A percentile compares a stretch with the other conserved stretches of the same genome.
Evolutionary conservation across 2,329 filamentous ascomycete species (phyloP).

Genomic region (Basipetospora chlamydospora): DNA sequence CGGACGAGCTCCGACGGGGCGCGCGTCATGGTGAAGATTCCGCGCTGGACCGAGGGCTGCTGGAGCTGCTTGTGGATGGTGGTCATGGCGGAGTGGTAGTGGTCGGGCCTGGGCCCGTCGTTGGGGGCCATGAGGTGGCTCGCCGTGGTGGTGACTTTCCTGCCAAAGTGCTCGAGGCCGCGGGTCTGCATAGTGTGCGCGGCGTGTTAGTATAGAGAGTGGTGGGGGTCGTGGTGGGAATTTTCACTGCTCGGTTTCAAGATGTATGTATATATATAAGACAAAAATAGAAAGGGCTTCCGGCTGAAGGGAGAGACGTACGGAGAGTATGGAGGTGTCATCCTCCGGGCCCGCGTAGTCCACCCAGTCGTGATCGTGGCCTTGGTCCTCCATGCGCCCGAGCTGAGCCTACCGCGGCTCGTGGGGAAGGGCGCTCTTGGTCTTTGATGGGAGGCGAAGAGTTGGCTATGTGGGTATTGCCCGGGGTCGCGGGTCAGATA

Average conservation of each 20-base stretch:
- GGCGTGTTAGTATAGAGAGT: too few species aligned
- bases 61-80: slow-evolving; percentile 83
- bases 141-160: slow-evolving; percentile 89
- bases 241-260: too few species aligned
- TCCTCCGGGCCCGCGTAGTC: slow-evolving; percentile 7
- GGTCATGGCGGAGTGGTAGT: slow-evolving; percentile 78
- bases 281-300: too few species aligned
- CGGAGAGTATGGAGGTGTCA: slow-evolving; percentile 10
- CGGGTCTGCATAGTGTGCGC: slow-evolving; percentile 54
- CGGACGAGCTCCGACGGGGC: slow-evolving; percentile 90
- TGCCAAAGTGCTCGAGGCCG: slow-evolving; percentile 80
- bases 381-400: slow-evolving; percentile 5
- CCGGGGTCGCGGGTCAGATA: too few species aligned
- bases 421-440: too few species aligned
- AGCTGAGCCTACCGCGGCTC: not conserved
- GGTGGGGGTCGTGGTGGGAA: too few species aligned
- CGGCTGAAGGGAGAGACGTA: slow-evolving; percentile 3
- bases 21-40: slow-evolving; percentile 79
- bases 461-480: too few species aligned
- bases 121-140: slow-evolving; percentile 65
- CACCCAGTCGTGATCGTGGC: slow-evolving; percentile 2
- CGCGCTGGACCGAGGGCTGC: slow-evolving; percentile 70
- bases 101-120: slow-evolving; percentile 20
- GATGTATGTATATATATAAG: too few species aligned
- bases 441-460: too few species aligned